Evolutionary conservation across 805 yeast genomes (phyloP).

Genomic region (Ogataea naganishii): DNA sequence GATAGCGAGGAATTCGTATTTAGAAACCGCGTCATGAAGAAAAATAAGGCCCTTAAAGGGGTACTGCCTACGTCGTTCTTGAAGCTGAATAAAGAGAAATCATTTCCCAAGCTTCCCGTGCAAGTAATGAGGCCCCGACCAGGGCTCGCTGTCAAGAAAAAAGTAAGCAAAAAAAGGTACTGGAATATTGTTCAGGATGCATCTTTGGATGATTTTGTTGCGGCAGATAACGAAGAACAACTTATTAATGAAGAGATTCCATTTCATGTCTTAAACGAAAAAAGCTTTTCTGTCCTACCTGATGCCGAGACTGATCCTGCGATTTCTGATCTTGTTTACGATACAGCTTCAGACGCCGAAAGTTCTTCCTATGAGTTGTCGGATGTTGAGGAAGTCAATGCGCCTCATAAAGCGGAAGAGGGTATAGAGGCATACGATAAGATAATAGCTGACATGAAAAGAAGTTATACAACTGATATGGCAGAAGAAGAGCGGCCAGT

Average conservation of each 20-base stretch:
- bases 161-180: too few relatives aligned
- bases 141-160: too few relatives aligned
- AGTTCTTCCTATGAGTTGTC: conserved; percentile 2
- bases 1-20: conserved; percentile 11
- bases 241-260: not conserved
- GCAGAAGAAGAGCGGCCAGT: conserved; percentile 18
- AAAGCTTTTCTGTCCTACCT: not conserved
- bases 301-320: conserved; percentile 2
- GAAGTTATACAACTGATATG: conserved; percentile 8
- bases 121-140: too few relatives aligned
- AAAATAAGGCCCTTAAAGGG: conserved; percentile 14
- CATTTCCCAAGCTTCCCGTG: too few relatives aligned
- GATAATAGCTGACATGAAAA: conserved; percentile 1
- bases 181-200: too few relatives aligned
- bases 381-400: conserved; percentile 5
- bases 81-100: conserved; percentile 6
- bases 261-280: not conserved
- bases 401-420: conserved; percentile 3
- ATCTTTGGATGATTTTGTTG: too few relatives aligned
- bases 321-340: not conserved
- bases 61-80: conserved; percentile 20
- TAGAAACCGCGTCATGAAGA: conserved; percentile 12
- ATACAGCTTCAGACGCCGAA: not conserved
- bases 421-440: conserved; percentile 6
- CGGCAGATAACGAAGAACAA: too few relatives aligned